These are phyloP conservation scores for Erythrobasidium yunnanense DNA, from an alignment of 768 basidiomycete species.

Conservation along the genomic window DNA sequence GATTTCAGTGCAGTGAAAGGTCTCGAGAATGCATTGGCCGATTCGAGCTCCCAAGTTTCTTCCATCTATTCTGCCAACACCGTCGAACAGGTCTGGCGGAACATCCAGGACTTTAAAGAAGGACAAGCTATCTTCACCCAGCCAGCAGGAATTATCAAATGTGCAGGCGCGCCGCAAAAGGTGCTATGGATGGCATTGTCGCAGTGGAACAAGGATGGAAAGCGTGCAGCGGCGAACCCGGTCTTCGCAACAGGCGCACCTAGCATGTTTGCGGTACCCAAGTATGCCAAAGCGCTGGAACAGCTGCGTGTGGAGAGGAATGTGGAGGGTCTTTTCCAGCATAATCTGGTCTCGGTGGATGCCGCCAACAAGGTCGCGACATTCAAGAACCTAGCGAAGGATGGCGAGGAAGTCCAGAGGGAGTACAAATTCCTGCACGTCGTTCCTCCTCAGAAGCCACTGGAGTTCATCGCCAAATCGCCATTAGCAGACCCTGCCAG, in stretches of 20 bases:
- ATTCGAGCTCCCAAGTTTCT: constrained; percentile 68
- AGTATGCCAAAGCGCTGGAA: constrained; percentile 82
- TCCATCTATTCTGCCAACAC: constrained; percentile 85
- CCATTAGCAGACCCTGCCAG: constrained; percentile 46
- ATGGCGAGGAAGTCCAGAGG: constrained; percentile 53
- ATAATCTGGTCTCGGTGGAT: constrained; percentile 71
- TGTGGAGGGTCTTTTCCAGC: constrained; percentile 67
- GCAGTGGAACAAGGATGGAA: constrained; percentile 38
- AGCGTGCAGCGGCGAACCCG: constrained; percentile 29
- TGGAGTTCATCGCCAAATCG: constrained; percentile 64
- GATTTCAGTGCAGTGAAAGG: constrained; percentile 70
- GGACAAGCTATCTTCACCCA: constrained; percentile 92
- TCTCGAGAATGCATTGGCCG: constrained; percentile 61
- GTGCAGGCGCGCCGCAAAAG: constrained; percentile 58
- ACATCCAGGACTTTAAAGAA: constrained; percentile 61
- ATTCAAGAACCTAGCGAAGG: constrained; percentile 53
- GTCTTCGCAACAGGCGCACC: constrained; percentile 35
- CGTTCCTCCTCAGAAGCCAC: constrained; percentile 83
- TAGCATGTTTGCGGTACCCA: constrained; percentile 91
- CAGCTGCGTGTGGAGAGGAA: constrained; percentile 64
- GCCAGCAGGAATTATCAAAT: constrained; percentile 83
- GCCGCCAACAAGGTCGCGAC: constrained; percentile 61
- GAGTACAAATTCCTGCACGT: constrained; percentile 54
- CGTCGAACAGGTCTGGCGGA: constrained; percentile 76
- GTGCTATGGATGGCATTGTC: constrained; percentile 73